A percentile compares a stretch with the other conserved stretches of the same genome.
These are phyloP conservation scores for Wickerhamiella vanderwaltii DNA, from an alignment of 805 yeast species.

Conservation along the genomic window DNA sequence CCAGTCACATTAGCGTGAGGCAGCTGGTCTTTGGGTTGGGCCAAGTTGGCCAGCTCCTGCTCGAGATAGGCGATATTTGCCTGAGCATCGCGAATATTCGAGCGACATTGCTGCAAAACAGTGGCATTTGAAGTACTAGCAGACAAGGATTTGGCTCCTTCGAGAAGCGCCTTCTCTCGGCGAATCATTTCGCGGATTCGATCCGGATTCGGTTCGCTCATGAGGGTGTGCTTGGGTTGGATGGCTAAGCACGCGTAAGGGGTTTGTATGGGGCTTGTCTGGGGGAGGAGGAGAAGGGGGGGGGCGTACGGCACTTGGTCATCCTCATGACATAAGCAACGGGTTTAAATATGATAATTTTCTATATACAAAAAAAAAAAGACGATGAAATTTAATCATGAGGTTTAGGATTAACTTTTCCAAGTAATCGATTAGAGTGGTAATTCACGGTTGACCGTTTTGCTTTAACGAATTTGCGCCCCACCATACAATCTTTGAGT, in stretches of 20 bases:
- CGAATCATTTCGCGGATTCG: slow-evolving; percentile 62
- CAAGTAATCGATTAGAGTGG: slow-evolving; percentile 41
- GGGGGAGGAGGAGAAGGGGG: too few species aligned
- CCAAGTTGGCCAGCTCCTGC: slow-evolving; percentile 49
- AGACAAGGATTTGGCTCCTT: slow-evolving; percentile 73
- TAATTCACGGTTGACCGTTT: slow-evolving; percentile 37
- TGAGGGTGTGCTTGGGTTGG: too few species aligned
- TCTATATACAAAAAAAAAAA: too few species aligned
- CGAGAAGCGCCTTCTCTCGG: slow-evolving; percentile 75
- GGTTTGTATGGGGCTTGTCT: too few species aligned
- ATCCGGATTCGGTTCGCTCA: slow-evolving; percentile 9
- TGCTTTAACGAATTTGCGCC: slow-evolving; percentile 21
- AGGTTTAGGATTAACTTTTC: slow-evolving; percentile 39
- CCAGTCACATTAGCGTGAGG: slow-evolving; percentile 21
- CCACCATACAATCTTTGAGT: slow-evolving; percentile 61
- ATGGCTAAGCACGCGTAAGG: too few species aligned
- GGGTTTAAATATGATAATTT: too few species aligned
- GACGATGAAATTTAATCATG: slow-evolving; percentile 32
- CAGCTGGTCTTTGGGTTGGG: slow-evolving; percentile 3
- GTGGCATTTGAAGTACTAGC: slow-evolving; percentile 63
- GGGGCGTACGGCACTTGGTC: too few species aligned
- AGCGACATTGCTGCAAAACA: slow-evolving; percentile 83
- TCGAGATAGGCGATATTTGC: slow-evolving; percentile 81
- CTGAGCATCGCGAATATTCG: slow-evolving; percentile 81
- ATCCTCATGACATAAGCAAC: too few species aligned